Conservation (phyloP, 495 filamentous ascomycete genomes). For the Xylaria castorea region DNA sequence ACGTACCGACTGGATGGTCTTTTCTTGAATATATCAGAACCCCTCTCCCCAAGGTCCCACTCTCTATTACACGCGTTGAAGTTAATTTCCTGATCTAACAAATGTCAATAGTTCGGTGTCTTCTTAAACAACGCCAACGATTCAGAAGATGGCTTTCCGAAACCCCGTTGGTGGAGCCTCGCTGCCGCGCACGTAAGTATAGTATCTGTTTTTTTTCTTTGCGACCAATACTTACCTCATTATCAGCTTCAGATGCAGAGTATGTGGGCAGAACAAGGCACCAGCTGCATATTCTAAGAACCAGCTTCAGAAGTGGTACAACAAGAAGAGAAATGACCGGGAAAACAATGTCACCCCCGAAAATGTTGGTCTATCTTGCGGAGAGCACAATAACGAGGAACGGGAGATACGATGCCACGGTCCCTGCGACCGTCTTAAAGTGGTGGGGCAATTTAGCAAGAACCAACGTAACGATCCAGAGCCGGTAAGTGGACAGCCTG, state of each 20-base stretch:
- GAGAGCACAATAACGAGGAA: conserved; percentile 25
- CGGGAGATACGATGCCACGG: conserved; percentile 48
- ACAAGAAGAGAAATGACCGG: conserved; percentile 31
- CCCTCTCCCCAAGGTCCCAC: not conserved
- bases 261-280: conserved; percentile 52
- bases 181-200: conserved; percentile 20
- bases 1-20: too few relatives aligned
- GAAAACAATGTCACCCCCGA: conserved; percentile 32
- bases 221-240: not conserved
- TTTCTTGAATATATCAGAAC: not conserved
- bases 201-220: not conserved
- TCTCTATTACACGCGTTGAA: not conserved
- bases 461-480: conserved; percentile 56
- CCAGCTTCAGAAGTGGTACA: conserved; percentile 49
- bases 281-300: conserved; percentile 53
- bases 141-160: conserved; percentile 6
- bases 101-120: not conserved
- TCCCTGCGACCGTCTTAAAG: conserved; percentile 57
- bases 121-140: not conserved
- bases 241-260: conserved; percentile 56
- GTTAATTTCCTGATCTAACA: not conserved
- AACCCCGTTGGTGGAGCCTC: not conserved
- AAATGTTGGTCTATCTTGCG: conserved; percentile 38
- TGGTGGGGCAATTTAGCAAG: conserved; percentile 62
- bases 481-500: conserved; percentile 52